Percentiles rank a stretch among this genome's conserved stretches.
phyloP scores from a whole-genome alignment of 1,284 basidiomycete species.

The Singerocomus inundabilis region DNA sequence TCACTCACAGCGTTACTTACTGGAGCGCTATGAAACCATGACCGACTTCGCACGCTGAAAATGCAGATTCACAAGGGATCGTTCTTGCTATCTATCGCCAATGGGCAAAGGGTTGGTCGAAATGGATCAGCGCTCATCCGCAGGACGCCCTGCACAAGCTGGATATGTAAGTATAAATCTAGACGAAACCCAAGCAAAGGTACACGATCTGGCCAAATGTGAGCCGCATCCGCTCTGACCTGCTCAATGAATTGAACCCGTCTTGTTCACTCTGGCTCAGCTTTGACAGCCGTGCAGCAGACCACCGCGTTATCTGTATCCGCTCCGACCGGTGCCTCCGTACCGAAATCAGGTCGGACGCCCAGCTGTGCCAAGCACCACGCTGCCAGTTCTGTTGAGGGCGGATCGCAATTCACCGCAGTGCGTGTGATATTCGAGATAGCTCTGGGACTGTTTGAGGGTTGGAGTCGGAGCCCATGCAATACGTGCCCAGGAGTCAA shows the following conservation, averaged over 20 bases:
- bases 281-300: slow-evolving; percentile 4
- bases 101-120: neutral
- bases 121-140: neutral
- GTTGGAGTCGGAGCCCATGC: slow-evolving; percentile 31
- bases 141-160: too few species aligned
- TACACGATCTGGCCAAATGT: neutral
- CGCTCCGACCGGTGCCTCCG: neutral
- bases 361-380: slow-evolving; percentile 33
- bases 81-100: neutral
- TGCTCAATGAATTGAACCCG: neutral
- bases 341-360: slow-evolving; percentile 23
- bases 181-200: neutral
- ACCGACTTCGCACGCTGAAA: neutral
- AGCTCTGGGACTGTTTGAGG: slow-evolving; percentile 3
- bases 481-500: slow-evolving; percentile 40
- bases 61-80: neutral
- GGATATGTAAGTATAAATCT: neutral
- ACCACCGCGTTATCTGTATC: neutral
- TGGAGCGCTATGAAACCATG: too few species aligned
- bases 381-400: slow-evolving; percentile 17
- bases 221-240: neutral
- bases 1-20: too few species aligned
- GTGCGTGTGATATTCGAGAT: slow-evolving; percentile 4
- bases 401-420: slow-evolving; percentile 11
- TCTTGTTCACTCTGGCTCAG: slow-evolving; percentile 13